phyloP scores from a whole-genome alignment of 2,329 filamentous ascomycete genomes.

The Juglanconis juglandina region DNA sequence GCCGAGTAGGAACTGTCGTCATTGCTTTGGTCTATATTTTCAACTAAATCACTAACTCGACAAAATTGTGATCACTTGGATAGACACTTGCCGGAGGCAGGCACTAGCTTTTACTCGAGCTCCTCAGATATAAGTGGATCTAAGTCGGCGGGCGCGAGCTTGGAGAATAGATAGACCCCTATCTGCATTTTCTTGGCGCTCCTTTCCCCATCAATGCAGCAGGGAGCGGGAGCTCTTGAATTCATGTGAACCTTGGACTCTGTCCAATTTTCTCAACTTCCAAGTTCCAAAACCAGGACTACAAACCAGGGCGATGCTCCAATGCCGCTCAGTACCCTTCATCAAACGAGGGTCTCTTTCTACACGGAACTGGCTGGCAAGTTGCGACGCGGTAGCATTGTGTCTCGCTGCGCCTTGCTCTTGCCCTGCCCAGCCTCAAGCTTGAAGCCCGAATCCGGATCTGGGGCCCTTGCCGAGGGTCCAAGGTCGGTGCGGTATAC shows the following conservation, averaged over 20 bases:
- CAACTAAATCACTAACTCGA: no score
- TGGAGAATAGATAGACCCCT: not conserved
- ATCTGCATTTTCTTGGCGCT: not conserved
- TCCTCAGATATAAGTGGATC: not conserved
- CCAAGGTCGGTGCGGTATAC: constrained; percentile 1
- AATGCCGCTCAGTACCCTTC: constrained; percentile 9
- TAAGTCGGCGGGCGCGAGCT: not conserved
- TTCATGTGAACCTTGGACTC: not conserved
- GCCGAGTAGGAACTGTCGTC: no score
- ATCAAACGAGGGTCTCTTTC: constrained; percentile 10
- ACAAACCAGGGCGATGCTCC: not conserved
- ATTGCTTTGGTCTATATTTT: no score
- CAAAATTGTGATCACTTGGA: no score
- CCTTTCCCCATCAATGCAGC: not conserved
- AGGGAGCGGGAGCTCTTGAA: not conserved
- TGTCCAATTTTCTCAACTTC: not conserved
- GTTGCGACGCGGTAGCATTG: not conserved
- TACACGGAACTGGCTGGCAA: constrained; percentile 6
- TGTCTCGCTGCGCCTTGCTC: not conserved
- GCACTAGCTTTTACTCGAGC: not conserved
- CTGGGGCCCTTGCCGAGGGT: not conserved
- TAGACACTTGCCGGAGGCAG: no score
- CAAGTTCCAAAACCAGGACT: not conserved
- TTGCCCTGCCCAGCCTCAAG: not conserved
- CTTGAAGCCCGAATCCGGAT: not conserved